A percentile compares a stretch with the other conserved stretches of the same genome.
Evolutionary conservation across 306 rosid genomes (phyloP).

Genomic region (Prunus padus): DNA sequence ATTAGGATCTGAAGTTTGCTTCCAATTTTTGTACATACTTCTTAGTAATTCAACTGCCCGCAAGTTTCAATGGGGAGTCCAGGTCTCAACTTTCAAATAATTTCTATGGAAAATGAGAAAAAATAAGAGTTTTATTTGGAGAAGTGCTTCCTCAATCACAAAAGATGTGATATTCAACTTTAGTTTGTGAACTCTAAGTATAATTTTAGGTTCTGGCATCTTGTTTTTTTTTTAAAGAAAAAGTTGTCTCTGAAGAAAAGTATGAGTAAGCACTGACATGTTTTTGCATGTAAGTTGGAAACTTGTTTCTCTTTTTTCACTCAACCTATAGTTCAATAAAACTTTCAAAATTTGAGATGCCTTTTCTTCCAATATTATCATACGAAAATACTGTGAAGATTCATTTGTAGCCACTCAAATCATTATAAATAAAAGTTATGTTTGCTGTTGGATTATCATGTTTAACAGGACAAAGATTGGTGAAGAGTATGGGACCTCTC

Average conservation of each 20-base stretch:
- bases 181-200: not conserved
- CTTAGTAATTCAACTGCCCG: not conserved
- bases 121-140: not conserved
- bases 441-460: slow-evolving; percentile 8
- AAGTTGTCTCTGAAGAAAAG: not conserved
- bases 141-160: not conserved
- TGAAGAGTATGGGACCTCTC: slow-evolving; percentile 62
- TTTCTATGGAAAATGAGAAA: not conserved
- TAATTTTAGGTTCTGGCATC: not conserved
- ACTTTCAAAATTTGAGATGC: not conserved
- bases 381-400: not conserved
- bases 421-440: not conserved
- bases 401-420: not conserved
- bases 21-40: not conserved
- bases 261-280: not conserved
- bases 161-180: not conserved
- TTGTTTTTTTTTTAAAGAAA: too few relatives aligned
- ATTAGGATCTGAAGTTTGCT: not conserved
- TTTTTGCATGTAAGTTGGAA: not conserved
- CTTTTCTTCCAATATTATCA: not conserved
- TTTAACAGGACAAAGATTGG: slow-evolving; percentile 72
- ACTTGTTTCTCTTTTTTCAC: not conserved
- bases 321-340: not conserved
- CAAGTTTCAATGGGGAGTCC: not conserved
- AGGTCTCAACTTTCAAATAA: not conserved